Evolutionary conservation across 345 rosid genomes (phyloP).

Genomic region (Nasturtium officinale): DNA sequence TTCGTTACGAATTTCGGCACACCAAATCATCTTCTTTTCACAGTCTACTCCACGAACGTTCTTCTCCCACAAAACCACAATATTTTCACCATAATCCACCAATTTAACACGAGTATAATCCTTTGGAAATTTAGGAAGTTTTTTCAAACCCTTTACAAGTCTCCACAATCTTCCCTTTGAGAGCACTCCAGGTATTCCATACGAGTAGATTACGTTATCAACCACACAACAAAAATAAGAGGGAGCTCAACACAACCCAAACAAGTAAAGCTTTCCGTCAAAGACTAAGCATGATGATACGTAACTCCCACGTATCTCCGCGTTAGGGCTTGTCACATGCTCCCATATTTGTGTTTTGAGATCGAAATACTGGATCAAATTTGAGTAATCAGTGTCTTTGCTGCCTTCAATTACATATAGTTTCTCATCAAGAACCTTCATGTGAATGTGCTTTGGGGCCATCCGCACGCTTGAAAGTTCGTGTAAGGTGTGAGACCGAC

Average conservation of each 20-base stretch:
- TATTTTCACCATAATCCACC: conserved; percentile 53
- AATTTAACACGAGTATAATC: conserved; percentile 40
- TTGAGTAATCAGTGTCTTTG: no score
- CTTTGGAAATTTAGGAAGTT: conserved; percentile 57
- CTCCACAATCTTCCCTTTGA: conserved; percentile 46
- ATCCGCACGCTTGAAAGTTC: conserved; percentile 1
- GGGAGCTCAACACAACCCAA: no score
- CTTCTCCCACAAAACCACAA: conserved; percentile 68
- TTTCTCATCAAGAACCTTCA: conserved; percentile 21
- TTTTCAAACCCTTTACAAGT: conserved; percentile 52
- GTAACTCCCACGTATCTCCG: background rate
- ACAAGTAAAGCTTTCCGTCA: conserved; percentile 7
- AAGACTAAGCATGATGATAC: background rate
- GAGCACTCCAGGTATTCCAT: conserved; percentile 38
- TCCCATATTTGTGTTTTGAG: conserved; percentile 25
- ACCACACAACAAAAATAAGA: conserved; percentile 48
- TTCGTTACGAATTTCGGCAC: background rate
- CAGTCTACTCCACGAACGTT: background rate
- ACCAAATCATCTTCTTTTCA: background rate
- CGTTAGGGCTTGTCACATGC: background rate
- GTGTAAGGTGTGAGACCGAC: conserved; percentile 7
- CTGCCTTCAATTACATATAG: background rate
- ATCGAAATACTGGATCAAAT: background rate
- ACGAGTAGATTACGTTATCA: conserved; percentile 53
- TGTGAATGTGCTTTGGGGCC: rapidly evolving